Conservation (phyloP, 768 basidiomycete species). For the Russula foetens region DNA sequence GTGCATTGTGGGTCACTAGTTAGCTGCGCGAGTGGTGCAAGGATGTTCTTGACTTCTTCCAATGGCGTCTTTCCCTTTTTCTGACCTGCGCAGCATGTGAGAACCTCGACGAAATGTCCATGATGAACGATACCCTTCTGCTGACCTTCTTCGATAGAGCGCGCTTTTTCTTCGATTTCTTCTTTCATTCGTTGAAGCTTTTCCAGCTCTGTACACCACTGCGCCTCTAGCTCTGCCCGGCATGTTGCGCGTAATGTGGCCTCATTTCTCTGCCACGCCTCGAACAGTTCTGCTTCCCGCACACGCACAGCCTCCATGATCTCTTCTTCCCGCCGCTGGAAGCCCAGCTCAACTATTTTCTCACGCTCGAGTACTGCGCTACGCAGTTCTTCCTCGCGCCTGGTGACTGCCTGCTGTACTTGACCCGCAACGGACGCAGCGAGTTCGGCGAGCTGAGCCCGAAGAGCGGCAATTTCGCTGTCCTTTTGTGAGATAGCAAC, state of each 20-base stretch:
- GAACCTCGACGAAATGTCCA: not conserved
- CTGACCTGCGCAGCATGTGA: constrained; percentile 25
- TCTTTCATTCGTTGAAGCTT: constrained; percentile 38
- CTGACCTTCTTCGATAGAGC: constrained; percentile 35
- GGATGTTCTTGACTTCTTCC: constrained; percentile 69
- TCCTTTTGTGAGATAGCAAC: constrained; percentile 49
- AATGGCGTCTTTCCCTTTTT: constrained; percentile 51
- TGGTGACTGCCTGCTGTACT: constrained; percentile 49
- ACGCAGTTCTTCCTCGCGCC: constrained; percentile 63
- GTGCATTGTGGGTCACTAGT: constrained; percentile 23
- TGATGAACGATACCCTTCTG: constrained; percentile 22
- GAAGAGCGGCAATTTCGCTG: constrained; percentile 44
- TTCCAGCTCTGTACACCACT: constrained; percentile 39
- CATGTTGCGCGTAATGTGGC: constrained; percentile 44
- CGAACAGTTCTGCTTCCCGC: constrained; percentile 54
- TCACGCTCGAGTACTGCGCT: constrained; percentile 57
- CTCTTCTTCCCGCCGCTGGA: constrained; percentile 60
- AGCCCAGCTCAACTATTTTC: constrained; percentile 58
- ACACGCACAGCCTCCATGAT: constrained; percentile 58
- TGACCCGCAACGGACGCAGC: constrained; percentile 23
- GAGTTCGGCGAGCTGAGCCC: constrained; percentile 23
- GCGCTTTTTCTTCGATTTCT: constrained; percentile 45
- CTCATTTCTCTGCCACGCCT: constrained; percentile 51
- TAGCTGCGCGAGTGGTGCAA: constrained; percentile 41
- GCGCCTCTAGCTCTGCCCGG: constrained; percentile 31